Percentiles rank a stretch among this genome's conserved stretches.
Evolutionary conservation across 352 stramenopile genomes (phyloP).

Genomic region (Phytophthora sp.): DNA sequence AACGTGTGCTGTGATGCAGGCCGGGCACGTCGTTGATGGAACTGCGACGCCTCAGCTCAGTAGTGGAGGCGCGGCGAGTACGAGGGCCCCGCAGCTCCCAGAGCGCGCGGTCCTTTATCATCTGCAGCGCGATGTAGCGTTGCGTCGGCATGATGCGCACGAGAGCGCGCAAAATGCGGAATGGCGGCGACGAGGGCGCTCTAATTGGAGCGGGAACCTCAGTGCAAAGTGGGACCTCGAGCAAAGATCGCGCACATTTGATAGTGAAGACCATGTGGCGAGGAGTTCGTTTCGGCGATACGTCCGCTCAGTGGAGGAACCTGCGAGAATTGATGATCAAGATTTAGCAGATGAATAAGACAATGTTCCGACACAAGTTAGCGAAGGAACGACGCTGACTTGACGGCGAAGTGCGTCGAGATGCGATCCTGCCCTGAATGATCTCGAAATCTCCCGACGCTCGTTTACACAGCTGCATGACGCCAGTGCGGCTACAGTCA

Average conservation of each 20-base stretch:
- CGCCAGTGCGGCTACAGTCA: neutral
- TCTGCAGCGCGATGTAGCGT: constrained; percentile 36
- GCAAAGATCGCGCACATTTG: constrained; percentile 9
- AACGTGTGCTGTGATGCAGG: constrained; percentile 8
- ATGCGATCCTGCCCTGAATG: too few species aligned
- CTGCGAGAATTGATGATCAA: constrained; percentile 10
- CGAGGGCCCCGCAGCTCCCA: constrained; percentile 14
- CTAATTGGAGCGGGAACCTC: constrained; percentile 1
- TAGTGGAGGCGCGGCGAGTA: constrained; percentile 22
- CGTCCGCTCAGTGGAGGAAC: constrained; percentile 21
- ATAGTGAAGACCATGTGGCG: constrained; percentile 22
- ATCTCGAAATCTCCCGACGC: neutral
- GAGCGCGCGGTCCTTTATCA: constrained; percentile 28
- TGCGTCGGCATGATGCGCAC: neutral
- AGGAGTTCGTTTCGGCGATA: neutral
- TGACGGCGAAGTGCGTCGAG: neutral
- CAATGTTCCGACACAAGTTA: neutral
- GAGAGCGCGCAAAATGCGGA: constrained; percentile 14
- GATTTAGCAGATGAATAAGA: neutral
- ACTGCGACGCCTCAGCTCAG: constrained; percentile 24
- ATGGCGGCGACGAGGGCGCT: constrained; percentile 21
- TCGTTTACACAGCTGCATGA: neutral
- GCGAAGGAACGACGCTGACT: neutral
- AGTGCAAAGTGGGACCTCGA: neutral
- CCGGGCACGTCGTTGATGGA: constrained; percentile 9